Base-by-base conservation (phyloP, 78 protist genomes). In the Polysphondylium violaceum region DNA sequence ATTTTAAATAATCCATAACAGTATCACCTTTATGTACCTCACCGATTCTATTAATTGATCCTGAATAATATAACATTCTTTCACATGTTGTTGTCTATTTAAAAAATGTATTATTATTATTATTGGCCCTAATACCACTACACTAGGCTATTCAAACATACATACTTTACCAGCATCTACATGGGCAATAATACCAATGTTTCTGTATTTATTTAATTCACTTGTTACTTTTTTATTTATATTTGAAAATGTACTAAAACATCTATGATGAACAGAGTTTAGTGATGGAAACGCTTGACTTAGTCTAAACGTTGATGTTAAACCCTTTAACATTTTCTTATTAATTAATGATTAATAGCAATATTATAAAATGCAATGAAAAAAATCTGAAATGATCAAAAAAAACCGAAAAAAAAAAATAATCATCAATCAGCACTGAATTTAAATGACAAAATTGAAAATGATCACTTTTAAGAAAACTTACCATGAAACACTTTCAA, bases 121-220 rank as follows among this genome's bases (percentile, higher is more conserved):
- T 55, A 12, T 19, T 55, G 21, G 21, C 4, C 4, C 14, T 19
- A 4, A 61, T 27, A 61, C 11, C 29, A 27, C 6, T 61, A 27
- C 19, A 14, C 7, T 47, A 47, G 7, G 7, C 11, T 47, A 47
- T 47, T 47, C 11, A 11, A 25, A 17, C 7, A 8, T 65, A 35
- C 43, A 2, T 65, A 68, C 40, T 41, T 56, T 81, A 40, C 99
- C 99, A 1, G 98, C 96, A 60, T 98, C 99, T n/a, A 98, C 94
- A 90, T 98, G 99, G 17, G 99, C 99, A 40, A 96, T 92, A 71
- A 98, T 97, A 35, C 99, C 99, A 21, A 97, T 85, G 93, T 98
- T 98, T 21, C 98, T 93, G 56, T 65, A 69, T 38, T 86, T 86
- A 53, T 51, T 59, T 58, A 86, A 76, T 53, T 73, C 75, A 64